Percentiles rank a stretch among this genome's conserved stretches.
Conservation (phyloP, 805 yeast genomes). For the Zygotorulaspora danielsina region DNA sequence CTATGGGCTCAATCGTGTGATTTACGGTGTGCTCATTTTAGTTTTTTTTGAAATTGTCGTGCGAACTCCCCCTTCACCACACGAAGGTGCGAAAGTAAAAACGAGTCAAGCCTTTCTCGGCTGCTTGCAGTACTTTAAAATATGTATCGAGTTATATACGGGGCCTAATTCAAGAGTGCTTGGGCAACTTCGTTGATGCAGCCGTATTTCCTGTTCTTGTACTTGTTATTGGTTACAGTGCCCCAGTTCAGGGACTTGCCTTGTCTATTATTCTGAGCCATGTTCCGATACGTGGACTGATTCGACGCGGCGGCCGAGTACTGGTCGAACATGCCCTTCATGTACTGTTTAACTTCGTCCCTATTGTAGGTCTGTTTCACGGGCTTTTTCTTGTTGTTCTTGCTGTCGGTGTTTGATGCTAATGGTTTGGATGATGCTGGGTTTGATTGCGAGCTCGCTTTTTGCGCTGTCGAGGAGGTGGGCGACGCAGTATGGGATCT, state of each 20-base stretch:
- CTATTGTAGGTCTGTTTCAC: conserved; percentile 25
- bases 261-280: conserved; percentile 5
- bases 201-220: conserved; percentile 30
- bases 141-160: no score
- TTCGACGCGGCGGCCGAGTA: conserved; percentile 9
- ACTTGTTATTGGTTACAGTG: conserved; percentile 23
- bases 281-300: conserved; percentile 12
- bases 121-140: no score
- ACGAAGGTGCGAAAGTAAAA: no score
- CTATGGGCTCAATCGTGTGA: neutral
- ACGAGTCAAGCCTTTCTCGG: no score
- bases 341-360: conserved; percentile 25
- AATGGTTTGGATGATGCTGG: conserved; percentile 1
- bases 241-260: conserved; percentile 29
- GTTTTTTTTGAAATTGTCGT: no score
- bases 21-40: no score
- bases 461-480: neutral
- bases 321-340: conserved; percentile 20
- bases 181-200: conserved; percentile 29
- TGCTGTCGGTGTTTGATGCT: conserved; percentile 2
- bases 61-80: neutral
- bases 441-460: neutral
- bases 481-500: conserved; percentile 7
- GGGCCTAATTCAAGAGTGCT: conserved; percentile 20
- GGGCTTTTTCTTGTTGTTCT: conserved; percentile 9